Conservation (phyloP, 1,139 yeast genomes). For the Lodderomyces parapsilosis region DNA sequence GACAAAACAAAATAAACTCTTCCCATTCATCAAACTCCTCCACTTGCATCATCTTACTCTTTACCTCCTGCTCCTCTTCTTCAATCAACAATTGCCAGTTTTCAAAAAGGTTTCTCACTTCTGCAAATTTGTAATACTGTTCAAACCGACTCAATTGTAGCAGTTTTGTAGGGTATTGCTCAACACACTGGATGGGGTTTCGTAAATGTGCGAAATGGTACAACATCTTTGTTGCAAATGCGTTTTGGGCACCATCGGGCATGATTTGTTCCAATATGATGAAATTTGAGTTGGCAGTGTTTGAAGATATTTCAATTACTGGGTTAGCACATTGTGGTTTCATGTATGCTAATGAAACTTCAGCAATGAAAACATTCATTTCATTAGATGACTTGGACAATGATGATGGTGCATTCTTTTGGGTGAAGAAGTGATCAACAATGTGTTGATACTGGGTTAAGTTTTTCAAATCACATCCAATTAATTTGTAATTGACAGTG, state of each 20-base stretch:
- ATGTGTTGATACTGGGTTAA: slow-evolving; percentile 37
- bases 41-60: slow-evolving; percentile 42
- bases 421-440: slow-evolving; percentile 3
- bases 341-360: slow-evolving; percentile 84
- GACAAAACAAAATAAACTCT: slow-evolving; percentile 74
- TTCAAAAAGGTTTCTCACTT: slow-evolving; percentile 54
- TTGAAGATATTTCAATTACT: slow-evolving; percentile 52
- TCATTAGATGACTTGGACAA: slow-evolving; percentile 16
- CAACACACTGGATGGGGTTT: slow-evolving; percentile 71
- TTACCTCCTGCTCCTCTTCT: slow-evolving; percentile 25
- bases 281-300: slow-evolving; percentile 55
- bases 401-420: no score
- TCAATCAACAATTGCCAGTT: slow-evolving; percentile 55
- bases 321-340: slow-evolving; percentile 64
- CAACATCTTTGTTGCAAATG: slow-evolving; percentile 76
- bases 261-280: slow-evolving; percentile 69
- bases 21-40: slow-evolving; percentile 86
- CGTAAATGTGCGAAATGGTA: slow-evolving; percentile 65
- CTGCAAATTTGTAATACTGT: slow-evolving; percentile 43
- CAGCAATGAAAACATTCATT: slow-evolving; percentile 68
- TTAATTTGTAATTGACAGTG: slow-evolving; percentile 51
- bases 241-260: slow-evolving; percentile 61
- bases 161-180: slow-evolving; percentile 50
- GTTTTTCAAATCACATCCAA: slow-evolving; percentile 74
- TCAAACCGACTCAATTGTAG: slow-evolving; percentile 54